phyloP scores from a whole-genome alignment of 176 grass and related monocot species.

The Musa troglodytarum region DNA sequence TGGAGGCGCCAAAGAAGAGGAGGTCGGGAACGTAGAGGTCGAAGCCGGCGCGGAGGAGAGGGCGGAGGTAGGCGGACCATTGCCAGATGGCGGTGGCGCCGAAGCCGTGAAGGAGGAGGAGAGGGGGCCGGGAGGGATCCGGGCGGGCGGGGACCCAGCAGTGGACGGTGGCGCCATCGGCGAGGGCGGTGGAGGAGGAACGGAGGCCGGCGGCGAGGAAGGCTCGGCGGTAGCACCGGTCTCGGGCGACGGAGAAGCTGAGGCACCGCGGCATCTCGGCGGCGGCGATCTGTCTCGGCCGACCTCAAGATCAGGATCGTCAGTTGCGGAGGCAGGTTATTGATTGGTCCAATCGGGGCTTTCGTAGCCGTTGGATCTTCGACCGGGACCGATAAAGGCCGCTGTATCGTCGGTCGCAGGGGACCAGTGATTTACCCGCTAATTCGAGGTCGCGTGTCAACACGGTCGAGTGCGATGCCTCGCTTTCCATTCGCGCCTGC shows the following conservation, averaged over 20 bases:
- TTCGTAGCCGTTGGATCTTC: too few relatives aligned
- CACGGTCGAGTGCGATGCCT: too few relatives aligned
- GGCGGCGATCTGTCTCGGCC: neutral
- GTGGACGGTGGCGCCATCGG: constrained; percentile 64
- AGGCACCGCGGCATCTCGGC: constrained; percentile 26
- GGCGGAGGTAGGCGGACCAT: constrained; percentile 59
- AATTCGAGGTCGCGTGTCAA: too few relatives aligned
- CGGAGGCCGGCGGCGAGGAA: neutral
- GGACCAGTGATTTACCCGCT: too few relatives aligned
- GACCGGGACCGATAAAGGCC: too few relatives aligned
- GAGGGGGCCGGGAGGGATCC: constrained; percentile 33
- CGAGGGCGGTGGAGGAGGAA: constrained; percentile 28
- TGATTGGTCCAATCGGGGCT: too few relatives aligned
- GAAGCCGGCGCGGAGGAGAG: constrained; percentile 59
- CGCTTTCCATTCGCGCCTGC: too few relatives aligned
- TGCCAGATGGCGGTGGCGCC: constrained; percentile 85
- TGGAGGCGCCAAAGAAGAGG: constrained; percentile 77
- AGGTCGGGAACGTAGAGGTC: constrained; percentile 92
- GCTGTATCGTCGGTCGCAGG: too few relatives aligned
- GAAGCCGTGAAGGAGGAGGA: constrained; percentile 80
- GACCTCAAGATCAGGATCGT: too few relatives aligned
- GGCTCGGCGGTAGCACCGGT: constrained; percentile 41
- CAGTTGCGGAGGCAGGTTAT: too few relatives aligned
- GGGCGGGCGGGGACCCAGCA: constrained; percentile 47
- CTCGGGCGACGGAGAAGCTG: constrained; percentile 74